phyloP scores from a whole-genome alignment of 164 flowering plant species.

The Stephania yunnanensis region DNA sequence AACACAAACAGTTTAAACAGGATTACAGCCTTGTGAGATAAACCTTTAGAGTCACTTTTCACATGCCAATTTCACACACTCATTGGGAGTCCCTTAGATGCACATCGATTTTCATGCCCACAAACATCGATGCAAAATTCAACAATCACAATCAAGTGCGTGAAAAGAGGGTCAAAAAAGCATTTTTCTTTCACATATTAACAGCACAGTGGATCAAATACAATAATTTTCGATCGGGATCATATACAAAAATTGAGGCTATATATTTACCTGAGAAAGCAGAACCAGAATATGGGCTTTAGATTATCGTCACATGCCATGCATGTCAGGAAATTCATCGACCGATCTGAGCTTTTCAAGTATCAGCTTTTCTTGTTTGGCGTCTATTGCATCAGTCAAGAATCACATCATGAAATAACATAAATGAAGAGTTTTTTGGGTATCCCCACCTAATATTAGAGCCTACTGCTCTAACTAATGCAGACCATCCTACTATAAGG shows the following conservation, averaged over 20 bases:
- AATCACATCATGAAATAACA: constrained; percentile 3
- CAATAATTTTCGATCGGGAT: background rate
- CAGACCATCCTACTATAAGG: too few species aligned
- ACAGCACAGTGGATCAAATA: too few species aligned
- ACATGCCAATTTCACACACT: too few species aligned
- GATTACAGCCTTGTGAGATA: background rate
- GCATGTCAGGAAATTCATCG: constrained; percentile 32
- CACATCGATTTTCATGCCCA: too few species aligned
- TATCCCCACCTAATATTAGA: too few species aligned
- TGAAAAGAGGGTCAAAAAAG: too few species aligned
- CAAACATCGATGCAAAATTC: too few species aligned
- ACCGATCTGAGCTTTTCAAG: constrained; percentile 55
- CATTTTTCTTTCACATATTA: too few species aligned
- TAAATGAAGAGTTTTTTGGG: background rate
- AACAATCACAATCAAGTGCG: too few species aligned
- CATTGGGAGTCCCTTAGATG: too few species aligned
- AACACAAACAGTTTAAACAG: background rate
- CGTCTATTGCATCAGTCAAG: constrained; percentile 51
- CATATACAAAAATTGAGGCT: background rate
- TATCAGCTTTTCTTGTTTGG: constrained; percentile 74
- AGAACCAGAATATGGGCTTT: background rate
- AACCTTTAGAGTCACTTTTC: too few species aligned
- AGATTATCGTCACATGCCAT: constrained; percentile 18
- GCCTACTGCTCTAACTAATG: too few species aligned
- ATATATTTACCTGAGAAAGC: constrained; percentile 4